These are phyloP conservation scores for Wallacemonas sp. DNA, from an alignment of 208 protist genomes.

Conservation along the genomic window DNA sequence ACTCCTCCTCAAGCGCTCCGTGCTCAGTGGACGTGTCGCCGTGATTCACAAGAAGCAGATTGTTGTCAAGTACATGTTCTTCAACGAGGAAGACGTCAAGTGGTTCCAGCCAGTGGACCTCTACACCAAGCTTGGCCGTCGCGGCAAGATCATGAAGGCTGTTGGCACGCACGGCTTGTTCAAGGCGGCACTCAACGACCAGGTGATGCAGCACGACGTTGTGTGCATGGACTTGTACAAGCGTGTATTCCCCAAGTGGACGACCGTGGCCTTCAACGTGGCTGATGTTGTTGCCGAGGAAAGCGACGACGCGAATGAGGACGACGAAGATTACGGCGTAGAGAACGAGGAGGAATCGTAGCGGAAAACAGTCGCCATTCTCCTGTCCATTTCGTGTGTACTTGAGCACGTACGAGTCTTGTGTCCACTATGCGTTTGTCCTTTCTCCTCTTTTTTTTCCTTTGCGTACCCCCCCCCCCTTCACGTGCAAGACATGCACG, in stretches of 20 bases:
- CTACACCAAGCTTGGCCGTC: conserved; percentile 94
- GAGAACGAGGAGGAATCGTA: conserved; percentile 21
- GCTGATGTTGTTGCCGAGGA: conserved; percentile 41
- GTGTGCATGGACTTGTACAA: conserved; percentile 98
- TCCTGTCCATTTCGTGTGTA: neutral
- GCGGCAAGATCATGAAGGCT: conserved; percentile 95
- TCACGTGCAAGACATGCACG: neutral
- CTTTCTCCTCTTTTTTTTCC: neutral
- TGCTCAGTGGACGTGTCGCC: conserved; percentile 79
- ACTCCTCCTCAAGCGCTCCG: conserved; percentile 78
- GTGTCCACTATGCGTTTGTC: too few relatives aligned
- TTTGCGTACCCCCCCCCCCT: neutral
- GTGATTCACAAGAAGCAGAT: conserved; percentile 93
- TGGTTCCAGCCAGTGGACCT: conserved; percentile 98
- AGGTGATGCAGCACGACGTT: conserved; percentile 95
- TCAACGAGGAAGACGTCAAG: conserved; percentile 95
- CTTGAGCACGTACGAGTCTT: too few relatives aligned
- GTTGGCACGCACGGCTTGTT: conserved; percentile 97
- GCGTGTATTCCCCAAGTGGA: conserved; percentile 95
- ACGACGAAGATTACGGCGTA: conserved; percentile 17
- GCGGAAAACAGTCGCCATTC: neutral
- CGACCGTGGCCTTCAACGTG: conserved; percentile 78
- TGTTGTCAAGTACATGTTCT: conserved; percentile 96
- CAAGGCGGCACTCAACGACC: conserved; percentile 95
- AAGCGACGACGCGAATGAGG: conserved; percentile 42